Evolutionary conservation across 2,329 filamentous ascomycete species (phyloP), one percentile per base, ranked within the genome.

Genomic region (Sporothrix brunneoviolacea): DNA sequence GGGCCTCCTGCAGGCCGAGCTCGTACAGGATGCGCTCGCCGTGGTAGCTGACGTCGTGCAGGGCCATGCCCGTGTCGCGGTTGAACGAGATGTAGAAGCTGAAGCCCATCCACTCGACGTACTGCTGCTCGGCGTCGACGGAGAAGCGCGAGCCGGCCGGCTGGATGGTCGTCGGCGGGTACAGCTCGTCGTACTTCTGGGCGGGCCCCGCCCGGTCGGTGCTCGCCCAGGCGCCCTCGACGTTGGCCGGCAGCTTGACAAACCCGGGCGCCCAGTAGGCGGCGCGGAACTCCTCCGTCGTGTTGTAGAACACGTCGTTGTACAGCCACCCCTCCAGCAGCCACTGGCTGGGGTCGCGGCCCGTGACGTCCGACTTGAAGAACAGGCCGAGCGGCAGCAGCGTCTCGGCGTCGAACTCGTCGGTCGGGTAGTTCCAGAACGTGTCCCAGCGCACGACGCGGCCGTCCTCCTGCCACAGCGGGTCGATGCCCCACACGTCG

Each of bases 1-100:
- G 61, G 0, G 76, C 76, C 60, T 81, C 76, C 58, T 80, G 73
- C 0, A 81, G 62, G 3, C 71, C 70, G 2, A 82, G 64, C 57
- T 81, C 77, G 51, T 80, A 81, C 10, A 81, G 63, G 7, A 82
- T 61, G 7, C 75, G 65, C 52, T 77, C 68, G n/a, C 73, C 75
- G 57, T 77, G 75, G 65, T 72, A 79, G 16, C 66, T 63, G 39
- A 82, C 71, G 52, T 81, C 70, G 57, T 72, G 73, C 0, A 81
- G 62, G 0, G 67, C 58, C 33, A 80, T 64, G 0, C 76, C 77
- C 0, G 68, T 68, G 51, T 77, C 74, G 8, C 68, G 64, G 1
- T 65, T 68, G 44, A 76, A 75, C 3, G 65, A 66, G n/a, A 78
- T 63, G 56, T 73, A 80, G 57, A 81, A 77, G 48, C 60, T 65